phyloP scores from a whole-genome alignment of 352 stramenopile genomes.

The Phytophthora europaea region DNA sequence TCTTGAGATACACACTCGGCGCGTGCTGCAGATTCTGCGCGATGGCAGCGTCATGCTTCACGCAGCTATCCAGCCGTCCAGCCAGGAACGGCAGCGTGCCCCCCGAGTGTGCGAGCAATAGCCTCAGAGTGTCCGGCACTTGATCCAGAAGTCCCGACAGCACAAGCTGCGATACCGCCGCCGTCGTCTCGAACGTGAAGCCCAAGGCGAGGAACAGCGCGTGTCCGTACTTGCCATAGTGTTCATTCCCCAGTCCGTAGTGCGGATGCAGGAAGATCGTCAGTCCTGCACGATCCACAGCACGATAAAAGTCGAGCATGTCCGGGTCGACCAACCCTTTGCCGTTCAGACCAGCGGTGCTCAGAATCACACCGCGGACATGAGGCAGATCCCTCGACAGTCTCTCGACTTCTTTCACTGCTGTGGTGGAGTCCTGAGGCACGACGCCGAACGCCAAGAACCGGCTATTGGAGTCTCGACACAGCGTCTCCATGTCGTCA shows the following conservation, averaged over 20 bases:
- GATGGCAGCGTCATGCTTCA: conserved; percentile 61
- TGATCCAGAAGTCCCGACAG: conserved; percentile 64
- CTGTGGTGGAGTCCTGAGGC: conserved; percentile 45
- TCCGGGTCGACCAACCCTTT: conserved; percentile 65
- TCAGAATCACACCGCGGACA: conserved; percentile 63
- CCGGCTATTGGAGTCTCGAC: conserved; percentile 44
- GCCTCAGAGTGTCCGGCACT: conserved; percentile 49
- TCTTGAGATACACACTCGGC: conserved; percentile 63
- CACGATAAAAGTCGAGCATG: conserved; percentile 68
- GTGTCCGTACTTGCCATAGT: conserved; percentile 67
- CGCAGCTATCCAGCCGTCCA: conserved; percentile 68
- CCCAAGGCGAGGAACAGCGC: conserved; percentile 67
- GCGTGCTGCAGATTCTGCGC: conserved; percentile 47
- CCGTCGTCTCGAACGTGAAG: conserved; percentile 79
- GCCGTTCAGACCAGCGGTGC: conserved; percentile 62
- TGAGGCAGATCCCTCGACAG: conserved; percentile 43
- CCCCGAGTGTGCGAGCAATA: conserved; percentile 72
- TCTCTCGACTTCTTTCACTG: conserved; percentile 50
- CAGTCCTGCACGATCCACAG: conserved; percentile 46
- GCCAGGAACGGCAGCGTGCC: conserved; percentile 71
- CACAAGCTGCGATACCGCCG: conserved; percentile 66
- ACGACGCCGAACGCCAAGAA: conserved; percentile 69
- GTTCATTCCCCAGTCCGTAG: conserved; percentile 73
- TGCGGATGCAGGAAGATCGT: conserved; percentile 78
- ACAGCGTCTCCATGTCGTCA: conserved; percentile 65